Base-by-base conservation (phyloP, 306 rosid genomes). In the Cajanus cajan region DNA sequence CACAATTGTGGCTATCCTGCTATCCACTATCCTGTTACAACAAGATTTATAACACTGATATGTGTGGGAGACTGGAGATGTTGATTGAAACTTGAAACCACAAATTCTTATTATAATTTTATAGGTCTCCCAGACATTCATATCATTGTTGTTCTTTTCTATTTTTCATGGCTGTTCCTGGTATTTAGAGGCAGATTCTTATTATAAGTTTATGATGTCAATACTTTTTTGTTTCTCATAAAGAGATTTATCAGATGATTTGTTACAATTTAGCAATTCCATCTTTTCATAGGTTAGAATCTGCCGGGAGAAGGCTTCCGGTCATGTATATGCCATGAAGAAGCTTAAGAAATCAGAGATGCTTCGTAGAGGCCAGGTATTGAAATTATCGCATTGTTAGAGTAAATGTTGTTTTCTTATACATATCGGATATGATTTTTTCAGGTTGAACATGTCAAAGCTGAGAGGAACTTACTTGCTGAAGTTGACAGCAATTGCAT, bases 331-430 rank as follows among this genome's bases (percentile, higher is more conserved):
- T 90, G 98, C 98, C 19, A 93, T 93, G 98, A 93, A 93, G 88
- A 93, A 93, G 83, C 92, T 93, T 21, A 93, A 89, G 88, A 93
- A 93, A 85, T 90, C 96, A 22, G 97, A 93, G 85, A 93, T 93
- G 96, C 98, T 93, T 44, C 92, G 96, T 58, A 85, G 98, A 73
- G 98, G 98, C 57, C 96, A 93, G 89, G 99, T 92, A 78, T 71
- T 47, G 31, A 57, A 72, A 67, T 66, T 55, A 47, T 64, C n/a
- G 47, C 74, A 18, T 31, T 78, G 50, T 77, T 66, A 43, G 57
- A 51, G 24, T 64, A 44, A 15, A 37, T 80, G 33, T 73, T 61
- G 39, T 52, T 72, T 37, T 48, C 75, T 44, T 51, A 59, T 39
- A 45, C 84, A 28, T 80, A 24, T 19, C 61, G 47, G 40, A 90